Percentiles rank a stretch among this genome's conserved stretches.
phyloP scores from a whole-genome alignment of 805 yeast species.

The Torulaspora indica region DNA sequence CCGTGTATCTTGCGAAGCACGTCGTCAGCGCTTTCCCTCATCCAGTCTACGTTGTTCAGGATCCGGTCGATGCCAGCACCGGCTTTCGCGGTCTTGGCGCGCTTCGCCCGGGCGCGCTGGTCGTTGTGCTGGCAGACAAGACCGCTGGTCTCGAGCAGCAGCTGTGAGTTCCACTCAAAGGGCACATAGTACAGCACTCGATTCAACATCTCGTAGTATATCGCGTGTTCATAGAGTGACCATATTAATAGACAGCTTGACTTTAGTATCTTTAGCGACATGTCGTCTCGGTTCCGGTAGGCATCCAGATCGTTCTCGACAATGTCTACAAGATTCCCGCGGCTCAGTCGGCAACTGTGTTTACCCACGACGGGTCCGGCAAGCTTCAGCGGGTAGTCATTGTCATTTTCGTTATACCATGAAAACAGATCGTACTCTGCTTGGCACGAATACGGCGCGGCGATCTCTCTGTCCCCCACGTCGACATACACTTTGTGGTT shows the following conservation, averaged over 20 bases:
- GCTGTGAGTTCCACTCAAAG: conserved; percentile 11
- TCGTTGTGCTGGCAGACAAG: conserved; percentile 10
- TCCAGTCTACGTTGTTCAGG: conserved; percentile 35
- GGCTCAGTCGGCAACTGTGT: conserved; percentile 5
- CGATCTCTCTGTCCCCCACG: not conserved
- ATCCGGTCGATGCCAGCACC: conserved; percentile 17
- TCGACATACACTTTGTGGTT: conserved; percentile 1
- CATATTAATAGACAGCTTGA: conserved; percentile 15
- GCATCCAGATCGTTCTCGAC: conserved; percentile 7
- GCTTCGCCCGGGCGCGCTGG: not conserved
- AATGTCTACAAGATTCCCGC: conserved; percentile 2
- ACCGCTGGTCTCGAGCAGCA: conserved; percentile 12
- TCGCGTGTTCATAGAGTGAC: conserved; percentile 11
- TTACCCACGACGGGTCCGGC: conserved; percentile 11
- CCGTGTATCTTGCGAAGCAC: conserved; percentile 35
- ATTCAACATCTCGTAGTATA: conserved; percentile 14
- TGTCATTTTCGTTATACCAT: not conserved
- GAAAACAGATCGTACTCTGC: conserved; percentile 4
- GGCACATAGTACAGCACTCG: conserved; percentile 11
- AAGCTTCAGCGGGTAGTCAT: conserved; percentile 1
- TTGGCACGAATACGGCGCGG: conserved; percentile 7
- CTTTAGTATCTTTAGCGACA: conserved; percentile 12
- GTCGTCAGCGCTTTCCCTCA: conserved; percentile 34
- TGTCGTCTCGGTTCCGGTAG: conserved; percentile 4
- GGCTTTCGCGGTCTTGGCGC: not conserved